A percentile compares a stretch with the other conserved stretches of the same genome.
phyloP scores from a whole-genome alignment of 139 green algal species.

The Chlorella sp. region DNA sequence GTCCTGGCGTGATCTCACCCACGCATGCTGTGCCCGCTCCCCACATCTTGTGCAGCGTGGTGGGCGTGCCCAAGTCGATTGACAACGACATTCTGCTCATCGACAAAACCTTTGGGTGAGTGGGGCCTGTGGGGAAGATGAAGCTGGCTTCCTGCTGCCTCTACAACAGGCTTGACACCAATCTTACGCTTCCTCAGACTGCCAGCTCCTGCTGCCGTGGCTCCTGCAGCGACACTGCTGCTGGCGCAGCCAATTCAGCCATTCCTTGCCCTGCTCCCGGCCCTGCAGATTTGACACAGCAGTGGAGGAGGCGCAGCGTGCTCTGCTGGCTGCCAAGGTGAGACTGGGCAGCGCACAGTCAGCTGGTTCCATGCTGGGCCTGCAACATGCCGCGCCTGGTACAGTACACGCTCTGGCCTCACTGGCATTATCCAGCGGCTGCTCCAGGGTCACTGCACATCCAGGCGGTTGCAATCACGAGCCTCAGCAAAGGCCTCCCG shows the following conservation, averaged over 20 bases:
- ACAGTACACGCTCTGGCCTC: neutral
- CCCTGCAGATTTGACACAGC: slow-evolving; percentile 89
- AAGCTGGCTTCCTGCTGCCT: too few relatives aligned
- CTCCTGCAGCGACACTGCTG: neutral
- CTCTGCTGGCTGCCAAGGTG: slow-evolving; percentile 51
- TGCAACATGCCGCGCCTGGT: too few relatives aligned
- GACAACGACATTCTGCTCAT: slow-evolving; percentile 97
- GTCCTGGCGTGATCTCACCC: too few relatives aligned
- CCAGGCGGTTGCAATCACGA: too few relatives aligned
- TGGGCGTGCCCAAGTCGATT: slow-evolving; percentile 98
- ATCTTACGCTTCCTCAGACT: too few relatives aligned
- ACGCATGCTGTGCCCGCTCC: neutral
- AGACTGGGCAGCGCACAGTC: neutral
- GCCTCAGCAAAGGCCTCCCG: too few relatives aligned
- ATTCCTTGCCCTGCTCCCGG: slow-evolving; percentile 38
- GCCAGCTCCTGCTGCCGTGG: neutral
- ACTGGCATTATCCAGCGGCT: neutral
- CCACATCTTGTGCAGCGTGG: slow-evolving; percentile 74
- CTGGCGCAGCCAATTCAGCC: slow-evolving; percentile 13
- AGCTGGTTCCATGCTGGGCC: neutral
- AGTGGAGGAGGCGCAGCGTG: slow-evolving; percentile 81
- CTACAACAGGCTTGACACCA: too few relatives aligned
- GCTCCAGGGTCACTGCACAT: neutral
- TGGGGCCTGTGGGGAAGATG: slow-evolving; percentile 2
- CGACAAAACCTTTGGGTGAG: slow-evolving; percentile 61